Base-by-base conservation (phyloP, 306 rosid species). In the Pyrus betulifolia region DNA sequence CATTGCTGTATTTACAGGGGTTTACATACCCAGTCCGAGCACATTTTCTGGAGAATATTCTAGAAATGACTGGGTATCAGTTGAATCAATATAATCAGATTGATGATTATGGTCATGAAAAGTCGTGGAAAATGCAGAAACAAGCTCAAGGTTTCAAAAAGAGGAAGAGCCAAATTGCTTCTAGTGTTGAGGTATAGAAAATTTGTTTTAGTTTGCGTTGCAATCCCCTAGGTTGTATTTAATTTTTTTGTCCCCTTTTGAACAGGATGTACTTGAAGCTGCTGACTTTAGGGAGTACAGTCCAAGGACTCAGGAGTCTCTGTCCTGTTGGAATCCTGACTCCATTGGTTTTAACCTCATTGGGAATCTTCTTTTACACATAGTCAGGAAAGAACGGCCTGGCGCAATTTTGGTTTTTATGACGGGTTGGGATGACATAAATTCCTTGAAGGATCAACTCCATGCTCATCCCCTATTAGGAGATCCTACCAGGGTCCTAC, bases 401-500 rank as follows among this genome's bases (percentile, higher is more conserved):
- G 91, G 91, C 18, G 91, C 91, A 70, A 55, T 87, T 72, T 79
- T 87, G 76, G 89, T 87, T 72, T 87, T 87, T 77, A 81, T 87
- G 91, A 87, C 91, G 11, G 91, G 91, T 44, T 87, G 91, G 91
- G 91, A 87, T 79, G 91, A 87, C 71, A 87, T 87, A 49, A 87
- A 83, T 72, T 81, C 82, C 58, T 81, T 87, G 72, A 87, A 83
- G 81, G 91, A 83, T 52, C 87, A 85, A 83, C 86, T 87, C 67
- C 87, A 83, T 54, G 66, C 89, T 52, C 89, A 87, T 78, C 87
- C 89, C 57, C 79, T 87, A 52, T 67, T 87, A 66, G 91, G 91
- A 23, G 89, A 87, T 81, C 89, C 89, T 22, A 85, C 76, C 60
- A 81, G 72, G 83, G 87, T 87, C 75, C 74, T 87, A 81, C 83